These are phyloP conservation scores for Quercus tomentella DNA, from an alignment of 331 rosid species.

Conservation along the genomic window DNA sequence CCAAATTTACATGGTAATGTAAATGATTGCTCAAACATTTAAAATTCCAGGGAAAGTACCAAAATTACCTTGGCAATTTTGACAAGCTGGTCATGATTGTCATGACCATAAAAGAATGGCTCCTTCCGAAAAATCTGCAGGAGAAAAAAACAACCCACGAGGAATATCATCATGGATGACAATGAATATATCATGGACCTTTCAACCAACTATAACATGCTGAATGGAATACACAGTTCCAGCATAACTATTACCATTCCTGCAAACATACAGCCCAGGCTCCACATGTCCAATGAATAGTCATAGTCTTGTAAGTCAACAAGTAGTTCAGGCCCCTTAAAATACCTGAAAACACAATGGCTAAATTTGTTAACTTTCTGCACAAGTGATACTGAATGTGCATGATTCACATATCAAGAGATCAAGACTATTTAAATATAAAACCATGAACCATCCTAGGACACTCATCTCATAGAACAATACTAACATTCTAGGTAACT, in stretches of 20 bases:
- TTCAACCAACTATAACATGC: neutral
- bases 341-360: conserved; percentile 57
- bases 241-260: conserved; percentile 67
- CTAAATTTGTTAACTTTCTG: neutral
- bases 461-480: neutral
- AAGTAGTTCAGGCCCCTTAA: conserved; percentile 91
- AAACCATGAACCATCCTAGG: neutral
- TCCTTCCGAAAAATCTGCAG: conserved; percentile 86
- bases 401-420: neutral
- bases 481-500: neutral
- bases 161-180: conserved; percentile 7
- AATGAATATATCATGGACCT: neutral
- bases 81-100: conserved; percentile 91
- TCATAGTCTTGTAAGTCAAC: conserved; percentile 90
- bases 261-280: conserved; percentile 99
- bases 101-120: conserved; percentile 90
- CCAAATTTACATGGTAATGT: neutral
- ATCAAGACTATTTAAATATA: neutral
- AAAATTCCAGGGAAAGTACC: conserved; percentile 31
- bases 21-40: neutral
- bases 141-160: neutral
- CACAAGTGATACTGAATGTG: neutral
- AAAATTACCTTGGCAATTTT: conserved; percentile 78
- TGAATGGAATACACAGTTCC: neutral
- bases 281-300: conserved; percentile 95